Percentiles rank a stretch among this genome's conserved stretches.
Evolutionary conservation across 306 rosid genomes (phyloP).

Genomic region (Acacia acuminata): DNA sequence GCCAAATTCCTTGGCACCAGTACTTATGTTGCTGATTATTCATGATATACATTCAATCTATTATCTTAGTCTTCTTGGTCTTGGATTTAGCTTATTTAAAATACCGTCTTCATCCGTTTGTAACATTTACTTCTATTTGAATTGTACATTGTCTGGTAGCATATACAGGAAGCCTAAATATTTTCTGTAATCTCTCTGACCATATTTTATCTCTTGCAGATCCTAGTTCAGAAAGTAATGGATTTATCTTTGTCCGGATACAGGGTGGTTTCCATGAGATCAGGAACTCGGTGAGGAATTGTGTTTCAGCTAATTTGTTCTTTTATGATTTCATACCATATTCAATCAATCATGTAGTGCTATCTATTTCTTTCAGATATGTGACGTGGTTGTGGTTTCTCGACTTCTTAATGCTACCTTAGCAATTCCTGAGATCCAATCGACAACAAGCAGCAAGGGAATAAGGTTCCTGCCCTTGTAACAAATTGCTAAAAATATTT

Average conservation of each 20-base stretch:
- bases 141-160: constrained; percentile 2
- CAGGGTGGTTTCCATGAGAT: constrained; percentile 96
- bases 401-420: constrained; percentile 92
- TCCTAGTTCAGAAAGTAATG: constrained; percentile 70
- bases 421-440: constrained; percentile 91
- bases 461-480: constrained; percentile 64
- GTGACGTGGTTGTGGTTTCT: constrained; percentile 82
- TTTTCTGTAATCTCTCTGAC: neutral
- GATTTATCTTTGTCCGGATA: constrained; percentile 95
- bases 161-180: neutral
- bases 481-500: constrained; percentile 22
- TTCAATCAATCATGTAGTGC: constrained; percentile 25
- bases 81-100: constrained; percentile 26
- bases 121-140: constrained; percentile 15
- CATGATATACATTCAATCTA: too few relatives aligned
- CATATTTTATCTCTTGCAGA: constrained; percentile 48
- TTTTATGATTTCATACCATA: constrained; percentile 28
- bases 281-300: constrained; percentile 81
- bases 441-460: constrained; percentile 98
- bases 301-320: constrained; percentile 23
- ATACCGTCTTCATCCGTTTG: neutral
- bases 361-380: constrained; percentile 60
- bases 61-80: constrained; percentile 18
- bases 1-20: neutral
- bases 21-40: constrained; percentile 7